phyloP scores from a whole-genome alignment of 169 alveolate genomes.

The Eimeria tenella region DNA sequence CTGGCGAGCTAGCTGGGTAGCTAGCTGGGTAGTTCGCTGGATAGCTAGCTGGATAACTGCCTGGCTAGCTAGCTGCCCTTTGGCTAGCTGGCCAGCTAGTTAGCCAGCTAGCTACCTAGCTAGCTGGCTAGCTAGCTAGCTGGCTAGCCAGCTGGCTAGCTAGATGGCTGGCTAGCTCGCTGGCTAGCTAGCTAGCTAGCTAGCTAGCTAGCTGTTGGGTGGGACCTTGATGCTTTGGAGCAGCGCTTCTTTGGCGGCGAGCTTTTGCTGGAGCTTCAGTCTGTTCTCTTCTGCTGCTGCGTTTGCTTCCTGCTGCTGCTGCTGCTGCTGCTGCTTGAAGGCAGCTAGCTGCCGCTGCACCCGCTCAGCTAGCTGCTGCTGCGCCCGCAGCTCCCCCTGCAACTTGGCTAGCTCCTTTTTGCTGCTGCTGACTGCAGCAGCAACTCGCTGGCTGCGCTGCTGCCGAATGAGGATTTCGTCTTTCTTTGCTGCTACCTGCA shows the following conservation, averaged over 20 bases:
- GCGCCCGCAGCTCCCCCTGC: constrained; percentile 87
- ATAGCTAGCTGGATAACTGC: no score
- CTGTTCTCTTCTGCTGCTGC: constrained; percentile 89
- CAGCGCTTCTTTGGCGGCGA: not conserved
- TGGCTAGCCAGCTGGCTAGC: no score
- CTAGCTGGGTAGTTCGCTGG: no score
- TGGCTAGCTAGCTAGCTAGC: no score
- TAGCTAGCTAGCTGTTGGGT: no score
- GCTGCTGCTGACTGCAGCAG: constrained; percentile 83
- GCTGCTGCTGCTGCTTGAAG: constrained; percentile 84
- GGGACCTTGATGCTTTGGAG: constrained; percentile 8
- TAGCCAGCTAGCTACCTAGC: no score
- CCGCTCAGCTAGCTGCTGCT: constrained; percentile 90
- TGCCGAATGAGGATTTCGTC: constrained; percentile 89
- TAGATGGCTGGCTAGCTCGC: no score
- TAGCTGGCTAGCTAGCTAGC: no score
- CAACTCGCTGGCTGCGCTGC: constrained; percentile 89
- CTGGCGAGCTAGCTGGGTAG: no score
- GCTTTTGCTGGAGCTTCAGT: constrained; percentile 34
- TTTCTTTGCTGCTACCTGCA: constrained; percentile 75
- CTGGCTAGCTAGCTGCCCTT: no score
- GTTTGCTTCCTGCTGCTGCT: constrained; percentile 87
- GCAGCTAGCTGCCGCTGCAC: constrained; percentile 87
- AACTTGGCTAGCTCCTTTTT: constrained; percentile 89
- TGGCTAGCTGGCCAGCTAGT: no score